Conservation (phyloP, 208 protist genomes). For the Acanthamoeba castellanii region DNA sequence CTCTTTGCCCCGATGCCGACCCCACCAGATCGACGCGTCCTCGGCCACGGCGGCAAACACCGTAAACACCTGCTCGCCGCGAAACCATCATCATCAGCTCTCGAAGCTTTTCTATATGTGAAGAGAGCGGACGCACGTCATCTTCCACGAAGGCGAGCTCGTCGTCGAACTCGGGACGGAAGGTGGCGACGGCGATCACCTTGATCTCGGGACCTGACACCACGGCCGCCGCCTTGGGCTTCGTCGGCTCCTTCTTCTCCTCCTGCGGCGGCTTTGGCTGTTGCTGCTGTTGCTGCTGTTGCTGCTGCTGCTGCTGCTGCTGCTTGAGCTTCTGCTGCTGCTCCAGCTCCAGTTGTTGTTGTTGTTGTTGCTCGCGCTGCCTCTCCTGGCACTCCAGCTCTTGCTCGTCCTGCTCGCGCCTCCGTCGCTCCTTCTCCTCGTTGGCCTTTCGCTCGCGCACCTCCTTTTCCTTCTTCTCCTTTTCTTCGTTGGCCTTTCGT, state of each 20-base stretch:
- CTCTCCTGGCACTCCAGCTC: background rate
- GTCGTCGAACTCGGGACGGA: constrained; percentile 11
- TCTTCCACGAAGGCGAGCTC: background rate
- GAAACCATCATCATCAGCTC: too few relatives aligned
- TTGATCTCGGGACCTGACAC: background rate
- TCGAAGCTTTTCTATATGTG: too few relatives aligned
- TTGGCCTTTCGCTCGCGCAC: background rate
- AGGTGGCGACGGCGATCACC: background rate
- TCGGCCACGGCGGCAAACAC: background rate
- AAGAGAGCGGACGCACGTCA: background rate
- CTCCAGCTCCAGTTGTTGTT: background rate
- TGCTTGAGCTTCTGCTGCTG: background rate
- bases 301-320: background rate
- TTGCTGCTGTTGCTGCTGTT: background rate
- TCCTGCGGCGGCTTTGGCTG: background rate
- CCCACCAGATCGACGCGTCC: constrained; percentile 14
- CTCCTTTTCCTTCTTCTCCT: background rate
- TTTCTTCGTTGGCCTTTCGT: background rate
- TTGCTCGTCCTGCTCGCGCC: background rate
- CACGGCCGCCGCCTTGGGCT: background rate
- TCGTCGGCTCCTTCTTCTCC: background rate
- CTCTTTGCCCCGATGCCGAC: background rate
- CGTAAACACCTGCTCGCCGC: background rate
- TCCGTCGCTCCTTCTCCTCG: background rate
- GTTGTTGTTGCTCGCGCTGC: background rate